A percentile compares a stretch with the other conserved stretches of the same genome.
Evolutionary conservation across 2,329 filamentous ascomycete genomes (phyloP).

Genomic region (Fusarium newnesense): DNA sequence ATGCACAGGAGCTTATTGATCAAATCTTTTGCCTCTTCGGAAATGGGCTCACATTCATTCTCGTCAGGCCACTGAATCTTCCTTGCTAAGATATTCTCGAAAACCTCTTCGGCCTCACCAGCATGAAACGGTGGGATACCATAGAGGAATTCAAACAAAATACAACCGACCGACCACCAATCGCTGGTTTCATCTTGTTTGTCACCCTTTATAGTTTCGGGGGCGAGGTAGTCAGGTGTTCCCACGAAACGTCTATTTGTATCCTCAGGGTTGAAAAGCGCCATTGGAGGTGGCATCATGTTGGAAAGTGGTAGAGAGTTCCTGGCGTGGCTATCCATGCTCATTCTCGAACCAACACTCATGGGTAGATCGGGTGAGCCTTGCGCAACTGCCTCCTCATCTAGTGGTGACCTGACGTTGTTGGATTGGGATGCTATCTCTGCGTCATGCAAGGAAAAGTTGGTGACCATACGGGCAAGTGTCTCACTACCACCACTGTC

Average conservation of each 20-base stretch:
- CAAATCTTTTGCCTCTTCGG: constrained; percentile 89
- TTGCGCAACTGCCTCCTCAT: constrained; percentile 79
- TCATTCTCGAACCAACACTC: constrained; percentile 44
- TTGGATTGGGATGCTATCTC: constrained; percentile 55
- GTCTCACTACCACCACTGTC: constrained; percentile 93
- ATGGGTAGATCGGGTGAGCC: constrained; percentile 81
- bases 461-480: constrained; percentile 82
- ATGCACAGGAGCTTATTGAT: constrained; percentile 92
- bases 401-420: constrained; percentile 69
- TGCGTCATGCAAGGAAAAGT: constrained; percentile 77
- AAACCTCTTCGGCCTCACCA: constrained; percentile 88
- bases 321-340: constrained; percentile 49
- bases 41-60: constrained; percentile 76
- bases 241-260: constrained; percentile 93
- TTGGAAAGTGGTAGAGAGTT: constrained; percentile 60
- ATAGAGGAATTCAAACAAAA: constrained; percentile 95
- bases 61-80: constrained; percentile 94
- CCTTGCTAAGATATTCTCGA: constrained; percentile 92
- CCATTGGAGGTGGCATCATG: constrained; percentile 92
- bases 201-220: constrained; percentile 94
- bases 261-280: constrained; percentile 94
- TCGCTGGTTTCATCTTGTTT: constrained; percentile 98
- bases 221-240: constrained; percentile 95
- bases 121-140: constrained; percentile 96
- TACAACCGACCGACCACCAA: constrained; percentile 99